phyloP scores from a whole-genome alignment of 2,329 filamentous ascomycete genomes.

The Pseudogymnoascus sp. region DNA sequence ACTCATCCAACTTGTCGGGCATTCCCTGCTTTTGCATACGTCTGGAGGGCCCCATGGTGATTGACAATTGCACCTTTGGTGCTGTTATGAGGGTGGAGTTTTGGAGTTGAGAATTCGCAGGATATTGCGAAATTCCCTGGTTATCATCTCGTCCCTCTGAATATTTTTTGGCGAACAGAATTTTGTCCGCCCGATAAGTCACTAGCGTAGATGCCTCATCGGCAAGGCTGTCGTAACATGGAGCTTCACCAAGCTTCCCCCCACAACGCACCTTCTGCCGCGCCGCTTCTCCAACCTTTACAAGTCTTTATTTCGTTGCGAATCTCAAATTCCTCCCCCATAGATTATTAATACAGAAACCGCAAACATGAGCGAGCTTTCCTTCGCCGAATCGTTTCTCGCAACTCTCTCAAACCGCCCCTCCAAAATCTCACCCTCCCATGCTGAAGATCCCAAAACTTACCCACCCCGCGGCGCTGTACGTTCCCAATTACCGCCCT shows the following conservation, averaged over 20 bases:
- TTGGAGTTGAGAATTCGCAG: constrained; percentile 8
- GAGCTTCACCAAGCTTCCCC: constrained; percentile 8
- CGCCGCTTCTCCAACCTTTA: not conserved
- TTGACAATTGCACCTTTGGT: constrained; percentile 4
- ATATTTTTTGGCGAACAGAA: constrained; percentile 10
- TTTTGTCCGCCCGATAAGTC: constrained; percentile 9
- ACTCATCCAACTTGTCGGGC: constrained; percentile 73
- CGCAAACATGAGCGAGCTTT: constrained; percentile 64
- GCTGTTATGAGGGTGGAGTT: constrained; percentile 1
- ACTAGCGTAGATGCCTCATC: constrained; percentile 9
- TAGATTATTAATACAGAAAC: not conserved
- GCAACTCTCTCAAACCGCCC: constrained; percentile 68
- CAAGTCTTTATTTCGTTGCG: not conserved
- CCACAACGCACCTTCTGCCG: not conserved
- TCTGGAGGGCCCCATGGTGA: constrained; percentile 75
- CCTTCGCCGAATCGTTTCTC: constrained; percentile 79
- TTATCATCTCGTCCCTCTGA: constrained; percentile 1
- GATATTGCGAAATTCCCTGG: constrained; percentile 5
- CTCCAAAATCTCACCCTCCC: constrained; percentile 74
- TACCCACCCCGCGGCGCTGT: constrained; percentile 73
- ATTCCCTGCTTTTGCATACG: constrained; percentile 94
- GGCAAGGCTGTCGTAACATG: constrained; percentile 9
- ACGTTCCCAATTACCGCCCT: constrained; percentile 28
- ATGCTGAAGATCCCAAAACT: constrained; percentile 76
- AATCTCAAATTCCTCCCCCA: not conserved